Evolutionary conservation across 441 rosid species (phyloP).

Genomic region (Corymbia citriodora): DNA sequence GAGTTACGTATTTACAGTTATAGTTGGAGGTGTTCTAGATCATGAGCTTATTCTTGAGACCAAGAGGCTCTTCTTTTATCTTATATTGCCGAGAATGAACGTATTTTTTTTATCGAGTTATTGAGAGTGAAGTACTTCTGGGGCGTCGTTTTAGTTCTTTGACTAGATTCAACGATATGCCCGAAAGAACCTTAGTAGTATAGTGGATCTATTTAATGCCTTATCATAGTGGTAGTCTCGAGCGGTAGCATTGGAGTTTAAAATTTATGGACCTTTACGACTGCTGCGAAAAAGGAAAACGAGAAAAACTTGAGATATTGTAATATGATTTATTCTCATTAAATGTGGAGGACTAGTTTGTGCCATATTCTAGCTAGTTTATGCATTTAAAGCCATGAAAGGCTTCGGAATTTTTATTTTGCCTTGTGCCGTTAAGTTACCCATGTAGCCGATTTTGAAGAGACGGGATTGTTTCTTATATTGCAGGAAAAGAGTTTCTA

Average conservation of each 20-base stretch:
- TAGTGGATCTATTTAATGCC: background rate
- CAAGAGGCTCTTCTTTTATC: background rate
- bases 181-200: background rate
- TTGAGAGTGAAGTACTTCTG: background rate
- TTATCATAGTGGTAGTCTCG: background rate
- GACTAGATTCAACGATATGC: background rate
- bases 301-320: background rate
- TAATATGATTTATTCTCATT: background rate
- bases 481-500: background rate
- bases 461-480: background rate
- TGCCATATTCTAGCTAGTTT: background rate
- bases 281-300: background rate
- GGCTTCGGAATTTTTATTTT: background rate
- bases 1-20: background rate
- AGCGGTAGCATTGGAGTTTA: background rate
- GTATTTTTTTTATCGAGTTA: background rate
- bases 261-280: background rate
- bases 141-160: background rate
- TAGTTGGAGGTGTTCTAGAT: background rate
- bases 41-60: background rate
- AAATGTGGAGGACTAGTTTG: background rate
- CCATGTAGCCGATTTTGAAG: background rate
- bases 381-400: background rate
- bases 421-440: background rate
- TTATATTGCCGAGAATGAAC: background rate